Evolutionary conservation across 2,329 filamentous ascomycete species (phyloP).

Genomic region (Stagonosporopsis tanaceti): DNA sequence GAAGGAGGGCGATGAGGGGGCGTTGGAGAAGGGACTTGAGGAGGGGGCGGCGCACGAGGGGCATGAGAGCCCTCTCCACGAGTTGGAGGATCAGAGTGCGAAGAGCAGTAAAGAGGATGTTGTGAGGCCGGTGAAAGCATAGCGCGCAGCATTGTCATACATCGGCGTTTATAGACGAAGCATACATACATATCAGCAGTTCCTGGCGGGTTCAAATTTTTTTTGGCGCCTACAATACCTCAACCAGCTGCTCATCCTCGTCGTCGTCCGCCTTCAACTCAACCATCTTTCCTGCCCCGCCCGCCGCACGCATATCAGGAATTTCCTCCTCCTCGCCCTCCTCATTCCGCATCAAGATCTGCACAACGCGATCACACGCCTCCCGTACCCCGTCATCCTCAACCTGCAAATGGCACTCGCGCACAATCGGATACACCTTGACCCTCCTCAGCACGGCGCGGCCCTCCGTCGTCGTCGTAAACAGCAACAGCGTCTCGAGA

Average conservation of each 20-base stretch:
- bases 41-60: conserved; percentile 44
- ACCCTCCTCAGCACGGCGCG: conserved; percentile 77
- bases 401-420: conserved; percentile 82
- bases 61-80: conserved; percentile 27
- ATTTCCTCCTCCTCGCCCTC: conserved; percentile 62
- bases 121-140: conserved; percentile 23
- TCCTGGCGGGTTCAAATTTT: too few species aligned
- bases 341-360: conserved; percentile 86
- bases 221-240: conserved; percentile 28
- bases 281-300: conserved; percentile 37
- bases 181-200: not conserved
- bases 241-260: conserved; percentile 50
- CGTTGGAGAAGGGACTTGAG: conserved; percentile 30
- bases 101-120: conserved; percentile 24
- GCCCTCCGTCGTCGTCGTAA: conserved; percentile 80
- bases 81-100: conserved; percentile 14
- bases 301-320: conserved; percentile 29
- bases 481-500: conserved; percentile 83
- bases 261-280: conserved; percentile 43
- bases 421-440: conserved; percentile 87
- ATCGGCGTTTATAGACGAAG: not conserved
- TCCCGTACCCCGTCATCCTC: conserved; percentile 82
- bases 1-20: conserved; percentile 32
- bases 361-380: conserved; percentile 86
- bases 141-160: not conserved